Base-by-base conservation (phyloP, 805 yeast species). In the Lipomyces orientalis region DNA sequence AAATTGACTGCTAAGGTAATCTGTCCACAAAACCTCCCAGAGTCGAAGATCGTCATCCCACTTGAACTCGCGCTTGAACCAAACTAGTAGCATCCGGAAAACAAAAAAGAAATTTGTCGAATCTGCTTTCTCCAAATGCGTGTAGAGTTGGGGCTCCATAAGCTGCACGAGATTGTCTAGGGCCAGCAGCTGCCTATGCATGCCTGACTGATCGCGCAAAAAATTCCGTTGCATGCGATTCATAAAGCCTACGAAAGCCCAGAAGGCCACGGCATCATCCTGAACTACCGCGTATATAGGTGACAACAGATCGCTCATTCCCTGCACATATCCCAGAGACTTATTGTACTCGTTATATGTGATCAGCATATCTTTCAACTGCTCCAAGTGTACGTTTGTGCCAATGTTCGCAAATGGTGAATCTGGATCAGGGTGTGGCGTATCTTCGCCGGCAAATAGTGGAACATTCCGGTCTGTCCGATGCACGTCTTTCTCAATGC, bases 11-110 rank as follows among this genome's bases (percentile, higher is more conserved):
- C 94, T 86, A 75, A 91, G 88, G 74, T 81, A 89, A 79, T 94
- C 94, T 0, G 98, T 94, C 88, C 95, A 91, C 58, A 95, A 81
- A 1, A 90, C 87, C 75, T 94, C 99, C 98, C 98, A 94, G n/a
- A 94, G 82, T 35, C 85, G 81, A 75, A 90, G 80, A 0, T 91
- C 90, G 64, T 91, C 91, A 59, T 85, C 86, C 85, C 94, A 90
- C 34, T 84, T 85, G 70, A 95, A 89, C 75, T 95, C 99, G 60
- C 99, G 86, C 77, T 95, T 95, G 77, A 86, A 95, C 97, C 97
- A 93, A 1, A 95, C 98, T 52, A 95, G 81, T 16, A 95, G 80
- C 98, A 95, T 94, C 68, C 98, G 82, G 82, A 95, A 95, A 74
- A 93, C 93, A 82, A 95, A 95, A 76, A 95, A 95, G 69, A 95